Evolutionary conservation across 2,329 filamentous ascomycete species (phyloP), one percentile per base, ranked within the genome.

Genomic region (Aspergillus tanneri): DNA sequence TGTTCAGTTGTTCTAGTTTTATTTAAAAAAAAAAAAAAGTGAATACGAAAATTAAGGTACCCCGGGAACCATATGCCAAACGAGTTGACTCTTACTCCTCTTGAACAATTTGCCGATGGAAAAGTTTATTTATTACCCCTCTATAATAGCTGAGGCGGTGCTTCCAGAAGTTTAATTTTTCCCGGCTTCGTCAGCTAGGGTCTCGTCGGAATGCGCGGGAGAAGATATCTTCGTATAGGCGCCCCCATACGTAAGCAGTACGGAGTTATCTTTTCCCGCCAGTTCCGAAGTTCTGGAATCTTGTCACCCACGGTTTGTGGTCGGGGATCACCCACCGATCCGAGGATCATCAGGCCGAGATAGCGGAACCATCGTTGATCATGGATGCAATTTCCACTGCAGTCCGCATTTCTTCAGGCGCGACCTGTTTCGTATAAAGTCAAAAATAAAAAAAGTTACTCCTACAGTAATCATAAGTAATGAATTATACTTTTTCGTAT

Each of bases 301-400:
- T 38, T 25, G n/a, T 16, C 4, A 21, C 36, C 49, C 49, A 43
- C 30, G 44, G 43, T 50, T 19, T 12, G 38, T 23, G 40, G 27
- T 39, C 19, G 43, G 46, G 27, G 47, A 53, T 53, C 50, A 38
- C 16, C 50, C 43, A 44, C 35, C 47, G 37, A 50, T 53, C 50
- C 23, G 42, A 50, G 25, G 47, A 53, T 53, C 50, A 47, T 45
- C 50, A 47, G 34, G n/a, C 23, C 50, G 35, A 30, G 36, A 35
- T 50, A 35, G 24, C 37, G 47, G 50, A 44, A 47, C 43, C 35
- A 28, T 25, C 36, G 50, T 40, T 47, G 48, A 50, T 50, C 48
- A 47, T 46, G 41, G 14, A 28, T 28, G 24, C n/a, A 19, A n/a
- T 12, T 11, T 35, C 22, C 23, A 37, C 11, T 22, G 24, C n/a